Percentiles rank a stretch among this genome's conserved stretches.
phyloP scores from a whole-genome alignment of 306 rosid species.

The Cucurbita pepo region DNA sequence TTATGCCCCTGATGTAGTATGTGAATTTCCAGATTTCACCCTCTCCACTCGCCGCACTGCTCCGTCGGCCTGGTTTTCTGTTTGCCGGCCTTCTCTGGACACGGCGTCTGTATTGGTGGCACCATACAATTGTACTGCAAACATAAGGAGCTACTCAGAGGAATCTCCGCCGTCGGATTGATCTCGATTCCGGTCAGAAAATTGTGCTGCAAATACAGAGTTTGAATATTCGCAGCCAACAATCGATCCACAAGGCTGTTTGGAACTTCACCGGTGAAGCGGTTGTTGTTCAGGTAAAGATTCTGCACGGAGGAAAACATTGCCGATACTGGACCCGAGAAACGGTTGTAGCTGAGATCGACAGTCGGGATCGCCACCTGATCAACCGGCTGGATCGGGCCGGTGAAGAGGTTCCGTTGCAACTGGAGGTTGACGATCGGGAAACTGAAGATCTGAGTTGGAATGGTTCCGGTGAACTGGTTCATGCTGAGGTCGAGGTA shows the following conservation, averaged over 20 bases:
- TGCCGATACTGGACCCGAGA: conserved; percentile 59
- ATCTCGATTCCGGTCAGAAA: conserved; percentile 73
- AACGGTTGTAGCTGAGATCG: conserved; percentile 68
- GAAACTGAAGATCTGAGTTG: conserved; percentile 57
- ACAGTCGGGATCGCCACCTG: conserved; percentile 62
- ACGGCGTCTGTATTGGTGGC: conserved; percentile 71
- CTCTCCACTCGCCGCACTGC: conserved; percentile 62
- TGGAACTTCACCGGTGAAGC: conserved; percentile 78
- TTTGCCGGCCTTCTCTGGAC: conserved; percentile 65
- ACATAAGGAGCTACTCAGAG: conserved; percentile 71
- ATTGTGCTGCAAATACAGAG: conserved; percentile 72
- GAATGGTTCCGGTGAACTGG: conserved; percentile 57
- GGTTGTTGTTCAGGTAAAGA: conserved; percentile 73
- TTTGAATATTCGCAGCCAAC: conserved; percentile 52
- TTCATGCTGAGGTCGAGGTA: conserved; percentile 74
- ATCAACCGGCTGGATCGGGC: conserved; percentile 39
- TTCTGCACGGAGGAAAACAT: conserved; percentile 67
- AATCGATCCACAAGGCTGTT: conserved; percentile 61
- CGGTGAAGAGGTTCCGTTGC: conserved; percentile 55
- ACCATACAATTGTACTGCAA: conserved; percentile 97
- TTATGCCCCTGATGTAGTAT: not conserved
- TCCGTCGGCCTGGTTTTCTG: conserved; percentile 59
- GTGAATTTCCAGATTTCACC: conserved; percentile 23
- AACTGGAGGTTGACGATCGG: conserved; percentile 63
- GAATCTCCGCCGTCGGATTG: conserved; percentile 88